Conservation (phyloP, 768 basidiomycete genomes). For the Tubosaeta sp. region DNA sequence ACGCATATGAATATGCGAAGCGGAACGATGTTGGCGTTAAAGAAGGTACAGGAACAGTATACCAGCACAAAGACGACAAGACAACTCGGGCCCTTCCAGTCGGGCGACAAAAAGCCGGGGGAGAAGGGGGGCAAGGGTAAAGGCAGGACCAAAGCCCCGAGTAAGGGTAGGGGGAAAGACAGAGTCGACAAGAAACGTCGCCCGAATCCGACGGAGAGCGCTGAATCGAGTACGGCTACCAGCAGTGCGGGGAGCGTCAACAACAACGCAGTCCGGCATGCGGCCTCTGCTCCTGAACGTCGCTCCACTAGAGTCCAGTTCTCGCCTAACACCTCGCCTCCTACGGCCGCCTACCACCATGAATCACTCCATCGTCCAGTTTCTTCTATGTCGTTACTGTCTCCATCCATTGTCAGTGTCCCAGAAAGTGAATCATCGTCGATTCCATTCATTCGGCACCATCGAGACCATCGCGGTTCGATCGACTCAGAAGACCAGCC, state of each 20-base stretch:
- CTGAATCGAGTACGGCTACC: conserved; percentile 28
- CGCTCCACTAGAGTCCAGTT: conserved; percentile 14
- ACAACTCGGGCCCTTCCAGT: conserved; percentile 31
- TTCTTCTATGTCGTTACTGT: conserved; percentile 16
- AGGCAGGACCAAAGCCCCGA: conserved; percentile 15
- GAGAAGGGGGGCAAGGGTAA: conserved; percentile 20
- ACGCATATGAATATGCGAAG: conserved; percentile 27
- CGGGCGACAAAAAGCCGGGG: conserved; percentile 10
- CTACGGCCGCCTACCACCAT: not conserved
- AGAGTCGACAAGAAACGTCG: conserved; percentile 28
- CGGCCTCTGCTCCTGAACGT: conserved; percentile 6
- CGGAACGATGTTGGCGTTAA: conserved; percentile 63
- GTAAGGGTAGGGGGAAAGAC: conserved; percentile 31
- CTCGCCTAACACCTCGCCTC: conserved; percentile 17
- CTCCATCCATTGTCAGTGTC: conserved; percentile 4
- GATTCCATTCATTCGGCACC: conserved; percentile 5
- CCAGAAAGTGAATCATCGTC: conserved; percentile 11
- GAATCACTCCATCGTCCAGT: conserved; percentile 17
- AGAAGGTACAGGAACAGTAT: conserved; percentile 73
- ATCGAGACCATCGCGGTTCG: conserved; percentile 24
- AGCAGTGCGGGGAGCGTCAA: conserved; percentile 29
- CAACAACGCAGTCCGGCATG: conserved; percentile 4
- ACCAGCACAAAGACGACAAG: conserved; percentile 73
- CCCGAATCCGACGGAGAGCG: conserved; percentile 28
- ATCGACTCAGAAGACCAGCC: conserved; percentile 30